These are phyloP conservation scores for Camellia granthamiana DNA, from an alignment of 148 eudicot species.

Conservation along the genomic window DNA sequence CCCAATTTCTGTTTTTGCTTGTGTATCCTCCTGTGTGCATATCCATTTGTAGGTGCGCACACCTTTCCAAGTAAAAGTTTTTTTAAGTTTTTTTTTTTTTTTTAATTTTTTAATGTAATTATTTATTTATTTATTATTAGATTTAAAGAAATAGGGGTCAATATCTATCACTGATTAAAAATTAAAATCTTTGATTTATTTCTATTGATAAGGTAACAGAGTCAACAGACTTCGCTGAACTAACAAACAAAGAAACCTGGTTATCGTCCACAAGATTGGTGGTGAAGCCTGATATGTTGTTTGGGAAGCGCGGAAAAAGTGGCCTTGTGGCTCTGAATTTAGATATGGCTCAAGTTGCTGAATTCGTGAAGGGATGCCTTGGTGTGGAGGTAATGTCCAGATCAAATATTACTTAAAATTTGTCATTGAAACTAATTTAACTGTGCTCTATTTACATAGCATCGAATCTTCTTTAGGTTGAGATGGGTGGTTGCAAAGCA, in stretches of 20 bases:
- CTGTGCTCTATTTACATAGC: neutral
- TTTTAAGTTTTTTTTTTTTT: too few relatives aligned
- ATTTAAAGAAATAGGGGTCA: too few relatives aligned
- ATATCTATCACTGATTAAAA: neutral
- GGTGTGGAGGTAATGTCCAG: conserved; percentile 51
- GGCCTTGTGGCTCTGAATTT: conserved; percentile 71
- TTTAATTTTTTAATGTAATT: too few relatives aligned
- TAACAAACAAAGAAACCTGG: conserved; percentile 63
- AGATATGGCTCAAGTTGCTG: conserved; percentile 74
- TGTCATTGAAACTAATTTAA: neutral
- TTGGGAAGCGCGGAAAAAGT: conserved; percentile 88
- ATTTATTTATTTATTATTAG: too few relatives aligned
- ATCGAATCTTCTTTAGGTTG: conserved; percentile 44
- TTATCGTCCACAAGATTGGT: conserved; percentile 64
- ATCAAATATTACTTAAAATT: neutral
- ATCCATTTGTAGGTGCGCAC: too few relatives aligned
- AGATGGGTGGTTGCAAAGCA: conserved; percentile 78
- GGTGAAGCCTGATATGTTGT: conserved; percentile 80
- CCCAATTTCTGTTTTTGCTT: too few relatives aligned
- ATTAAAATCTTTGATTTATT: neutral
- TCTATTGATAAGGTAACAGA: conserved; percentile 42
- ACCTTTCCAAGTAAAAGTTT: too few relatives aligned
- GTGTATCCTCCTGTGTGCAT: too few relatives aligned
- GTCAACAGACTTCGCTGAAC: conserved; percentile 52
- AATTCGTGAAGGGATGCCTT: conserved; percentile 61